Percentiles rank a stretch among this genome's conserved stretches.
Evolutionary conservation across 2,329 filamentous ascomycete genomes (phyloP).

Genomic region (Alternaria panax): DNA sequence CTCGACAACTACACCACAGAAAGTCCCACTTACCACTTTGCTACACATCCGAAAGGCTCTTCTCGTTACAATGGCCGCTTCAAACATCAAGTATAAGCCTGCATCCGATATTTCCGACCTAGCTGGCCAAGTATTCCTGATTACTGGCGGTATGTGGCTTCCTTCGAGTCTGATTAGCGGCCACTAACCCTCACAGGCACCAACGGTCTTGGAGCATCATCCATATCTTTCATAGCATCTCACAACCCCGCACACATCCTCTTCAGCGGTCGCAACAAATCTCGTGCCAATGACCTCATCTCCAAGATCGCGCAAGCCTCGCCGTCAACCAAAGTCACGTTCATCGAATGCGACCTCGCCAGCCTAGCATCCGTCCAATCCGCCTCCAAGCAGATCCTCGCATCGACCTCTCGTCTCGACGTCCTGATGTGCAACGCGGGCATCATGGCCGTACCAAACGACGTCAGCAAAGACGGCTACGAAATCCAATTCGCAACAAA

Average conservation of each 20-base stretch:
- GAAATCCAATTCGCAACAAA: constrained; percentile 61
- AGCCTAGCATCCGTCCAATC: constrained; percentile 9
- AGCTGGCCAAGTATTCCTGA: constrained; percentile 15
- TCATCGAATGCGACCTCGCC: constrained; percentile 9
- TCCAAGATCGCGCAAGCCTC: constrained; percentile 52
- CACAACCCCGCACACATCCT: constrained; percentile 56
- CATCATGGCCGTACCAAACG: constrained; percentile 49
- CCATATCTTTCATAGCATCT: constrained; percentile 52
- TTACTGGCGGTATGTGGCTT: constrained; percentile 19
- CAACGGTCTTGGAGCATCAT: constrained; percentile 56
- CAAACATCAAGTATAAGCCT: constrained; percentile 11
- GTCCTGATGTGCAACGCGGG: constrained; percentile 58
- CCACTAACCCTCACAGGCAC: constrained; percentile 45
- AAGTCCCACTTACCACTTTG: background rate
- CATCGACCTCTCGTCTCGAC: constrained; percentile 52
- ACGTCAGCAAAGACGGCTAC: constrained; percentile 56
- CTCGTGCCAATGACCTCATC: constrained; percentile 52
- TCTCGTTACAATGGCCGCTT: constrained; percentile 1
- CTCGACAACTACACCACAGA: background rate
- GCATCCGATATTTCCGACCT: constrained; percentile 12
- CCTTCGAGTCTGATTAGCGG: background rate
- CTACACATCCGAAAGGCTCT: background rate
- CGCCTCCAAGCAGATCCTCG: constrained; percentile 17
- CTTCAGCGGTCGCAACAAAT: constrained; percentile 54
- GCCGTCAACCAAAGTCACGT: constrained; percentile 39